phyloP scores from a whole-genome alignment of 441 rosid genomes.

The Euphorbia corollata region DNA sequence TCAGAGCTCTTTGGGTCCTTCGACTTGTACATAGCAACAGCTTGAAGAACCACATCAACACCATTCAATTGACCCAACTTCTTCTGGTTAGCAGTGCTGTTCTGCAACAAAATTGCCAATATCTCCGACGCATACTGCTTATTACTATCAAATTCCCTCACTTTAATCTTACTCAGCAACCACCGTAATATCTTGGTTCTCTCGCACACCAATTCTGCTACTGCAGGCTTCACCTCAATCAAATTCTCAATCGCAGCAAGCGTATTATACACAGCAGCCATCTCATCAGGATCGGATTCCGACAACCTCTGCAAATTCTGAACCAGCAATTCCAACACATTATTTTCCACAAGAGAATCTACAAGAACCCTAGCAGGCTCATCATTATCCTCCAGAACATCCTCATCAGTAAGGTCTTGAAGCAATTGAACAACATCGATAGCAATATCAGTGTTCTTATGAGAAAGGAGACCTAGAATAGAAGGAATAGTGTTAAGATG shows the following conservation, averaged over 20 bases:
- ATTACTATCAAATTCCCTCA: conserved; percentile 75
- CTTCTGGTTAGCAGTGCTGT: conserved; percentile 77
- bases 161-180: conserved; percentile 71
- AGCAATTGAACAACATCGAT: conserved; percentile 84
- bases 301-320: conserved; percentile 81
- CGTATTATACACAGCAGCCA: conserved; percentile 66
- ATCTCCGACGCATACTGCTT: conserved; percentile 96
- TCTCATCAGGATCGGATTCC: conserved; percentile 75
- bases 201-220: conserved; percentile 87
- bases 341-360: conserved; percentile 69
- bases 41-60: conserved; percentile 82
- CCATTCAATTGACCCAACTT: conserved; percentile 91
- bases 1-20: conserved; percentile 86
- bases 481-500: conserved; percentile 65
- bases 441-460: conserved; percentile 80
- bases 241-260: conserved; percentile 85
- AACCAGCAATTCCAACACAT: conserved; percentile 78
- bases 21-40: conserved; percentile 88
- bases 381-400: conserved; percentile 78
- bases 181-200: conserved; percentile 75
- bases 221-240: conserved; percentile 88
- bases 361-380: conserved; percentile 70
- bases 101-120: conserved; percentile 79
- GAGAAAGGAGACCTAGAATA: conserved; percentile 65
- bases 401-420: conserved; percentile 89